Evolutionary conservation across 2,329 filamentous ascomycete genomes (phyloP).

Genomic region (Diaporthe sp.): DNA sequence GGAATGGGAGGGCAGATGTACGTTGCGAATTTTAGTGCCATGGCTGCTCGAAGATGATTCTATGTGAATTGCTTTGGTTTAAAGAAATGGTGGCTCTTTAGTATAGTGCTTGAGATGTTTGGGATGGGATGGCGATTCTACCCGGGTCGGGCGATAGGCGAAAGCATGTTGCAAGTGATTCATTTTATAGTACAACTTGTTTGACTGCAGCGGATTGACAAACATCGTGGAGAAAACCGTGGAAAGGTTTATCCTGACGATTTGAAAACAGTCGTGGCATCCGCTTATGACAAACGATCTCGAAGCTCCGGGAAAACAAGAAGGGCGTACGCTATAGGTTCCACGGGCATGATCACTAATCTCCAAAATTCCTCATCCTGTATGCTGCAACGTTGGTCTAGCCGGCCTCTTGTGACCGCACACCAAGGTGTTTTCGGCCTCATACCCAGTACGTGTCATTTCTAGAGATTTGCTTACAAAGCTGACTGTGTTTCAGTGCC

Average conservation of each 20-base stretch:
- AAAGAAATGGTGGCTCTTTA: background rate
- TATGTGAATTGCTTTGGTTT: background rate
- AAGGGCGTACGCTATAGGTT: background rate
- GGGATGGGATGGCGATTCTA: no score
- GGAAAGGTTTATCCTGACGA: background rate
- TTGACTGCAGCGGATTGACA: no score
- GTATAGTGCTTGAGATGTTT: no score
- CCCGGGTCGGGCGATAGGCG: background rate
- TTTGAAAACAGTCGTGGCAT: background rate
- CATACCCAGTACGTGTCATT: no score
- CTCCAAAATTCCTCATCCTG: background rate
- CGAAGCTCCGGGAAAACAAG: background rate
- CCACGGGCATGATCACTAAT: conserved; percentile 2
- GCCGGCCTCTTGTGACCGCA: no score
- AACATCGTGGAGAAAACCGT: background rate
- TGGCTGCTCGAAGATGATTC: background rate
- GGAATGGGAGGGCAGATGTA: background rate
- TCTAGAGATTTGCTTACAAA: no score
- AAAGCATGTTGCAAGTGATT: background rate
- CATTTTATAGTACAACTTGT: background rate
- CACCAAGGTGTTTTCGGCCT: no score
- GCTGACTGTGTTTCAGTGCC: no score
- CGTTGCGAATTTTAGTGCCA: background rate
- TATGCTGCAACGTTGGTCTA: no score
- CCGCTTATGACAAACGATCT: background rate